Conservation (phyloP, 352 stramenopile species). For the Pythium sp. region DNA sequence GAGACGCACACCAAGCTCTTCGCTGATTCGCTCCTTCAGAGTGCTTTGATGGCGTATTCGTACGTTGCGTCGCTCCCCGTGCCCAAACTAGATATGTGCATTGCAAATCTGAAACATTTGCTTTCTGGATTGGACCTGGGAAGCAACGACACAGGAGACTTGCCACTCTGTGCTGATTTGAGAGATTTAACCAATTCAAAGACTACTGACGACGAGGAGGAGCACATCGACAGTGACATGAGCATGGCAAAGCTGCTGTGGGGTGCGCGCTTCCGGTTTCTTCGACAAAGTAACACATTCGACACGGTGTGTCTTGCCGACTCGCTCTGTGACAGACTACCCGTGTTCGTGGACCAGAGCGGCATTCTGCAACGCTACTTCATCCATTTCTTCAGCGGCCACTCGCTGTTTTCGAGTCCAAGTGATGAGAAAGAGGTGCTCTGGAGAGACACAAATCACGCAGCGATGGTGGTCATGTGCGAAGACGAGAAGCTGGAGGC, state of each 20-base stretch:
- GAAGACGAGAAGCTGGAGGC: slow-evolving; percentile 23
- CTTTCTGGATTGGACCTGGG: background rate
- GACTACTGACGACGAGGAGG: background rate
- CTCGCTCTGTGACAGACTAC: slow-evolving; percentile 32
- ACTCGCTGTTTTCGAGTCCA: slow-evolving; percentile 30
- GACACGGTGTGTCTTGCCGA: slow-evolving; percentile 27
- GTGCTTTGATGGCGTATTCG: slow-evolving; percentile 14
- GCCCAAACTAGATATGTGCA: background rate
- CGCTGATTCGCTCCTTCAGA: slow-evolving; percentile 6
- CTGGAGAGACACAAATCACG: slow-evolving; percentile 10
- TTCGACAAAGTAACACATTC: slow-evolving; percentile 15
- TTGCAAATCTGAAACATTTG: slow-evolving; percentile 6
- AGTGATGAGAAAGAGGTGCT: slow-evolving; percentile 20
- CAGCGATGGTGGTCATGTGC: slow-evolving; percentile 32
- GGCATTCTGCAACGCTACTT: slow-evolving; percentile 47
- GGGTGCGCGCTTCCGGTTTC: slow-evolving; percentile 34
- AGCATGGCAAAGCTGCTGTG: slow-evolving; percentile 26
- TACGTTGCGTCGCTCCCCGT: slow-evolving; percentile 7
- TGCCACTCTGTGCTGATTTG: too few relatives aligned
- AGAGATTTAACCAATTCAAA: background rate
- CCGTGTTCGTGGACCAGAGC: slow-evolving; percentile 38
- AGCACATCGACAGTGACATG: background rate
- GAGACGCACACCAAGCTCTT: slow-evolving; percentile 1
- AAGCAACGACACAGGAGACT: background rate
- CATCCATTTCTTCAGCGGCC: slow-evolving; percentile 44